phyloP scores from a whole-genome alignment of 2,329 filamentous ascomycete genomes.

The Penicillium sp. region DNA sequence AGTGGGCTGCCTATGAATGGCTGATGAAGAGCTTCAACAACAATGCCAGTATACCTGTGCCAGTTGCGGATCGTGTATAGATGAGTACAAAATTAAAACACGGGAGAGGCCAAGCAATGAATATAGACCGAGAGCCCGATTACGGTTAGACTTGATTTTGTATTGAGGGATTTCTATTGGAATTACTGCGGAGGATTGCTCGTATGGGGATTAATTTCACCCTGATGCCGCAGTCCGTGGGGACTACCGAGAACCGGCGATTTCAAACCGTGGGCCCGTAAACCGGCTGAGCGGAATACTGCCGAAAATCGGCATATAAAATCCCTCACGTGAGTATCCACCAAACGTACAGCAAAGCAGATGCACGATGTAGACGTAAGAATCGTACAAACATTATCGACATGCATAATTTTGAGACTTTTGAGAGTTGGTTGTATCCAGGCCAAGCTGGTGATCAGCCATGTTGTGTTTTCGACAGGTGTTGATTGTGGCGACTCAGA shows the following conservation, averaged over 20 bases:
- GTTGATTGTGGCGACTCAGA: background rate
- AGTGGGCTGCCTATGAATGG: slow-evolving; percentile 92
- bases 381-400: slow-evolving; percentile 9
- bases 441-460: background rate
- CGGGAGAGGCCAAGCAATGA: slow-evolving; percentile 8
- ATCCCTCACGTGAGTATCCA: slow-evolving; percentile 27
- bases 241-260: slow-evolving; percentile 32
- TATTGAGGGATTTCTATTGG: slow-evolving; percentile 32
- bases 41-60: slow-evolving; percentile 14
- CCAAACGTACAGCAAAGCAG: slow-evolving; percentile 5
- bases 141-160: slow-evolving; percentile 27
- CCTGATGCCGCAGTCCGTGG: slow-evolving; percentile 17
- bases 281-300: slow-evolving; percentile 27
- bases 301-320: slow-evolving; percentile 36
- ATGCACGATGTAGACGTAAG: slow-evolving; percentile 10
- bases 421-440: background rate
- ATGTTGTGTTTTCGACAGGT: background rate
- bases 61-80: slow-evolving; percentile 6
- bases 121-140: slow-evolving; percentile 23
- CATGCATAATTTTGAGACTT: slow-evolving; percentile 6
- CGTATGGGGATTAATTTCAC: slow-evolving; percentile 33
- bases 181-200: slow-evolving; percentile 26
- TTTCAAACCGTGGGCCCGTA: slow-evolving; percentile 27
- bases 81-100: background rate
- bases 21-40: slow-evolving; percentile 61